Conservation (phyloP, 2,329 filamentous ascomycete genomes). For the Ophiostoma australiae region DNA sequence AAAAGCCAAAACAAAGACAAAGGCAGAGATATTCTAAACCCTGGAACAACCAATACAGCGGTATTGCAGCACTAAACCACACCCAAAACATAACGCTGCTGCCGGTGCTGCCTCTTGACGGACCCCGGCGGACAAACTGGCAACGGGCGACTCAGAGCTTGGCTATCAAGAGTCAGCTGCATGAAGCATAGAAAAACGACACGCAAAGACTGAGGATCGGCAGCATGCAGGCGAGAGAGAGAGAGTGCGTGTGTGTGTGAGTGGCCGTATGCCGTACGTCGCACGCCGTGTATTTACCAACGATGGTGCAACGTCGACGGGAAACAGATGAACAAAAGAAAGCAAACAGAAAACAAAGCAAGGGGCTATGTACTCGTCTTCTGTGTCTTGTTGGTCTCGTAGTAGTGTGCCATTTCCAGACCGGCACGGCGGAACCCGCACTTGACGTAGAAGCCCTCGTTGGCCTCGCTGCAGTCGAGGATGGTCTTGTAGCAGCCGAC, state of each 20-base stretch:
- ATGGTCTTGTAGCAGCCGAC: constrained; percentile 97
- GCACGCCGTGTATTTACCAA: not conserved
- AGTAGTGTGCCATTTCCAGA: constrained; percentile 95
- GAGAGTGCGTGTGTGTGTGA: not conserved
- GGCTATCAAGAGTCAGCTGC: constrained; percentile 3
- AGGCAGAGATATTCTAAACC: not conserved
- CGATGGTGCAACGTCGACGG: not conserved
- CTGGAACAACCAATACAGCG: not conserved
- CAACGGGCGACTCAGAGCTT: not conserved
- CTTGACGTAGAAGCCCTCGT: constrained; percentile 97
- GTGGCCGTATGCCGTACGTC: not conserved
- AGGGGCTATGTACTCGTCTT: constrained; percentile 28
- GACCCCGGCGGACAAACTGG: not conserved
- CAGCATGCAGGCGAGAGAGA: not conserved
- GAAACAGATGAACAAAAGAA: not conserved
- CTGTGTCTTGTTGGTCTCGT: constrained; percentile 47
- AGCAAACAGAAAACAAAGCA: not conserved
- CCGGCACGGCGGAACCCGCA: constrained; percentile 91
- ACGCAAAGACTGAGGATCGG: not conserved
- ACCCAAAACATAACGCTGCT: not conserved
- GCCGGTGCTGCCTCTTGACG: not conserved
- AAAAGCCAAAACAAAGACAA: not conserved
- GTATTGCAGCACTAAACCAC: not conserved
- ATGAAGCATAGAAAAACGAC: not conserved
- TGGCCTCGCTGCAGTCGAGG: constrained; percentile 90